Base-by-base conservation (phyloP, 1,139 yeast species). In the Hemisphaericaspora subhashii region DNA sequence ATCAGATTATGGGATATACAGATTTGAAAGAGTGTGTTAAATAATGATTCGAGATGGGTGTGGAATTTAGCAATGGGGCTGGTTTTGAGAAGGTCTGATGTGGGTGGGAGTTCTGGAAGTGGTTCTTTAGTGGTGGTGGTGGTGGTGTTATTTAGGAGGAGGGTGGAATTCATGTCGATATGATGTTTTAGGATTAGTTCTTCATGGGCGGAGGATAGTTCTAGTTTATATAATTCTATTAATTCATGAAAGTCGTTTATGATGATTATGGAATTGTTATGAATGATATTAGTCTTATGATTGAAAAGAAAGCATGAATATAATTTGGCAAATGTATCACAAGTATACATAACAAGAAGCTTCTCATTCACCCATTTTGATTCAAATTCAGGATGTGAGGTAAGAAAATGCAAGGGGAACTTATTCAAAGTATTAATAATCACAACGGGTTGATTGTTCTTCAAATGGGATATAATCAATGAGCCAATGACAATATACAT, bases 241-340 rank as follows among this genome's bases (percentile, higher is more conserved):
- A 64, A 36, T 32, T 68, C 71, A 47, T 69, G 74, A 43, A 67
- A 60, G 35, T 62, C 59, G 33, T 63, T 53, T 12, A 70, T 46
- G 1, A 70, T 41, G n/a, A 68, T 43, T 21, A 62, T 26, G 35
- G 43, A 36, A 37, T 54, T 25, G 28, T 46, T 23, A 12, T 39
- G 26, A n/a, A 47, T 15, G 3, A 43, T 38, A 17, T 40, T 43
- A 12, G 43, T 40, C 9, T 24, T 24, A 15, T n/a, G 17, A 18
- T 18, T 18, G 7, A 45, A 43, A 11, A 52, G 39, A 30, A 64
- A 52, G 14, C 61, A 43, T 8, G 54, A 43, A 38, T 50, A 51
- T 27, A 60, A 36, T 39, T 62, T 53, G 5, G 64, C 58, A 38
- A 67, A 58, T n/a, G 72, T 58, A 33, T 58, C 58, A 15, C 58